These are phyloP conservation scores for Penicillium sp. DNA, from an alignment of 2,329 filamentous ascomycete genomes.

Conservation along the genomic window DNA sequence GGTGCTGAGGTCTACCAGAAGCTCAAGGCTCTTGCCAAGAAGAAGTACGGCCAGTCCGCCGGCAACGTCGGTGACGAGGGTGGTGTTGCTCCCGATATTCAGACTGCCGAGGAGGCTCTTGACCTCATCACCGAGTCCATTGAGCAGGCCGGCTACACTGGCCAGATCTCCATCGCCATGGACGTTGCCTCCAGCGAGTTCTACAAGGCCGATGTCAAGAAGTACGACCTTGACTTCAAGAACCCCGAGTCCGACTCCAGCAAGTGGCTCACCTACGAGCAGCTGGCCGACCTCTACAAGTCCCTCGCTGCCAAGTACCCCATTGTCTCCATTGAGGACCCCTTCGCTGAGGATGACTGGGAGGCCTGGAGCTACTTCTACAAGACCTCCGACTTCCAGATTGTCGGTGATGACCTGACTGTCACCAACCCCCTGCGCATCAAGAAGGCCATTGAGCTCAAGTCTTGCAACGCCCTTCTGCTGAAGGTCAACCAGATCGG, in stretches of 20 bases:
- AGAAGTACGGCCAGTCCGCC: constrained; percentile 98
- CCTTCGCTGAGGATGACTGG: constrained; percentile 99
- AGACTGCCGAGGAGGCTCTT: constrained; percentile 94
- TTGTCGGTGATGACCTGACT: constrained; percentile 97
- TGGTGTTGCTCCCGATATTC: constrained; percentile 98
- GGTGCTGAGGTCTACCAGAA: constrained; percentile 98
- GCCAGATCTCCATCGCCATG: constrained; percentile 97
- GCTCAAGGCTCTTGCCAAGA: constrained; percentile 96
- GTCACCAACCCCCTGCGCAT: constrained; percentile 99
- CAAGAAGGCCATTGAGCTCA: constrained; percentile 99
- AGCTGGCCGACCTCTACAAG: constrained; percentile 91
- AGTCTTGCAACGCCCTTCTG: constrained; percentile 96
- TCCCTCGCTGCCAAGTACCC: constrained; percentile 91
- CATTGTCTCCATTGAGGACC: constrained; percentile 98
- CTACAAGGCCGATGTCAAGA: constrained; percentile 97
- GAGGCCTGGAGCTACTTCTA: constrained; percentile 99
- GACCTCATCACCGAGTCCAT: constrained; percentile 95
- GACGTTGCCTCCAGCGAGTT: constrained; percentile 99
- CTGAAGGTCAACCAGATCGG: constrained; percentile 99
- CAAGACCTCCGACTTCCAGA: constrained; percentile 98
- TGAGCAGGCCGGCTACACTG: constrained; percentile 91
- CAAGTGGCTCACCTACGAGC: constrained; percentile 99
- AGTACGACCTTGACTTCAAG: constrained; percentile 99
- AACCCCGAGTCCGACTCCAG: constrained; percentile 93
- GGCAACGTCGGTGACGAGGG: constrained; percentile 99